phyloP scores from a whole-genome alignment of 208 protist genomes.

The Wallacemonas sp. region DNA sequence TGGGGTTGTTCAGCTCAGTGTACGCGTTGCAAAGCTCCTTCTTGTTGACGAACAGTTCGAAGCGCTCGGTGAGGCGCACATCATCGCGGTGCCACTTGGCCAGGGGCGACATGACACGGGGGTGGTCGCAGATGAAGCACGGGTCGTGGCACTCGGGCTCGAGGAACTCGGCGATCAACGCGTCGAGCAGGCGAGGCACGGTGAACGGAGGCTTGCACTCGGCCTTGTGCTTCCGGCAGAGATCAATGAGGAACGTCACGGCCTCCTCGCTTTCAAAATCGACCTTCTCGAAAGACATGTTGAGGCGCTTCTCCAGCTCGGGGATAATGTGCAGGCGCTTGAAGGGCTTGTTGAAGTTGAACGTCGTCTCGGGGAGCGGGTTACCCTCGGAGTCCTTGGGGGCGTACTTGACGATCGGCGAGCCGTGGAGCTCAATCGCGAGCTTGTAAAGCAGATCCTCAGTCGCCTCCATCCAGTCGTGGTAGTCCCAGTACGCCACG shows the following conservation, averaged over 20 bases:
- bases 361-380: conserved; percentile 76
- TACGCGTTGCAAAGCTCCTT: conserved; percentile 99
- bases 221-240: conserved; percentile 92
- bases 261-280: conserved; percentile 78
- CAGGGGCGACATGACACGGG: conserved; percentile 99
- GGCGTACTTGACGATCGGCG: conserved; percentile 95
- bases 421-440: conserved; percentile 94
- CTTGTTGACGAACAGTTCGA: conserved; percentile 99
- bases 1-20: conserved; percentile 99
- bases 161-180: conserved; percentile 96
- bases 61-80: conserved; percentile 97
- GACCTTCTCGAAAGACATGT: conserved; percentile 81
- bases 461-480: conserved; percentile 98
- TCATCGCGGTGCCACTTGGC: conserved; percentile 98
- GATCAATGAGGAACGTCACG: conserved; percentile 86
- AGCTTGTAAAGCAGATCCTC: conserved; percentile 96
- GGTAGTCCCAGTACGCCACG: conserved; percentile 99
- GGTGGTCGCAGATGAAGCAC: conserved; percentile 99
- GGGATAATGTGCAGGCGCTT: conserved; percentile 96
- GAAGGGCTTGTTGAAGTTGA: conserved; percentile 99
- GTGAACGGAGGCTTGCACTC: conserved; percentile 95
- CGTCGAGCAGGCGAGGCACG: conserved; percentile 97
- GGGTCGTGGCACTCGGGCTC: conserved; percentile 98
- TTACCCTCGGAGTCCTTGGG: conserved; percentile 88
- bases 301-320: conserved; percentile 92